Percentiles rank a stretch among this genome's conserved stretches.
Evolutionary conservation across 2,329 filamentous ascomycete genomes (phyloP).

Genomic region (Knoxdaviesia capensis): DNA sequence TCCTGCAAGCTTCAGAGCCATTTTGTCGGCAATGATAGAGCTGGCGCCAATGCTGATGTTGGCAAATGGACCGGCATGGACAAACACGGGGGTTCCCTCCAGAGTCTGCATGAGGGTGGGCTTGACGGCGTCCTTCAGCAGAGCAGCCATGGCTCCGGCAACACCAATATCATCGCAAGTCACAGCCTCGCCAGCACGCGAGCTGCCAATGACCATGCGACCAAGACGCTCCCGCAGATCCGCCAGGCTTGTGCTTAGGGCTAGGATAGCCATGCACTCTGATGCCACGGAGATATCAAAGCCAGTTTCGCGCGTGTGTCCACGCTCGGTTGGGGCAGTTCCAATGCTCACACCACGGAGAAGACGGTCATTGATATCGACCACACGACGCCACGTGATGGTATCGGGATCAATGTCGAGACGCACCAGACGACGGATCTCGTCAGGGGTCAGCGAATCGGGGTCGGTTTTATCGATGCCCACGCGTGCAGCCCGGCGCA

Average conservation of each 20-base stretch:
- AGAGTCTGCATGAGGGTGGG: slow-evolving; percentile 97
- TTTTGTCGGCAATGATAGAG: slow-evolving; percentile 83
- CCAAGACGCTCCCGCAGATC: slow-evolving; percentile 90
- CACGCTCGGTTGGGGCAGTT: slow-evolving; percentile 76
- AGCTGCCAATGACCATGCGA: slow-evolving; percentile 87
- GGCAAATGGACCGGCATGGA: slow-evolving; percentile 92
- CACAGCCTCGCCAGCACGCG: slow-evolving; percentile 66
- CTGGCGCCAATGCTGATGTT: slow-evolving; percentile 97
- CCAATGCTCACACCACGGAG: slow-evolving; percentile 78
- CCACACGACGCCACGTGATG: slow-evolving; percentile 88
- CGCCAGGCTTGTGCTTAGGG: slow-evolving; percentile 66
- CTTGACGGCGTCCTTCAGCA: slow-evolving; percentile 98
- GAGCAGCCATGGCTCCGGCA: slow-evolving; percentile 74
- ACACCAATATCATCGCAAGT: slow-evolving; percentile 92
- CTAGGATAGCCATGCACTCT: slow-evolving; percentile 96
- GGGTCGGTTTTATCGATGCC: slow-evolving; percentile 92
- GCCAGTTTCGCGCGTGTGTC: slow-evolving; percentile 68
- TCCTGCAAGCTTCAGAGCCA: slow-evolving; percentile 87
- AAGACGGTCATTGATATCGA: slow-evolving; percentile 95
- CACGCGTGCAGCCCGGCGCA: slow-evolving; percentile 82
- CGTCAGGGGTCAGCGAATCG: slow-evolving; percentile 73
- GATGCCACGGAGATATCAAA: slow-evolving; percentile 97
- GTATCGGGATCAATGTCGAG: slow-evolving; percentile 92
- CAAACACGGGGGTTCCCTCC: slow-evolving; percentile 91
- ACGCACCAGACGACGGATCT: slow-evolving; percentile 73